These are phyloP conservation scores for Panicum hallii DNA, from an alignment of 202 grass and related monocot species.

Conservation along the genomic window DNA sequence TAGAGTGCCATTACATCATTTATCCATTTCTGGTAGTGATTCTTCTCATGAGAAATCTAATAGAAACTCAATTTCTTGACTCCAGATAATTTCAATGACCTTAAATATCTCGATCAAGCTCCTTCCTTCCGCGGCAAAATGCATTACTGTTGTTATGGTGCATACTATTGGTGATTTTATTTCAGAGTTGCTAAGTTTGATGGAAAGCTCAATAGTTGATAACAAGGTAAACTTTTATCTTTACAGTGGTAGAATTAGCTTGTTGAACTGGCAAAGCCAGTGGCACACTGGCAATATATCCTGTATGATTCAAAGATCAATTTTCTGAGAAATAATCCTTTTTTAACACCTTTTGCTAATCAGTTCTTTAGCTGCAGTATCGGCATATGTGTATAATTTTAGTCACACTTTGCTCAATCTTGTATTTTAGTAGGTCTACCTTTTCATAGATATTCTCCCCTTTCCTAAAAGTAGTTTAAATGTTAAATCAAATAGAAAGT, in stretches of 20 bases:
- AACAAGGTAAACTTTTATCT: conserved; percentile 67
- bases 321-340: not conserved
- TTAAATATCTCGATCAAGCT: conserved; percentile 68
- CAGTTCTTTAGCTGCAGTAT: conserved; percentile 1
- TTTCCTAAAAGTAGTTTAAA: conserved; percentile 10
- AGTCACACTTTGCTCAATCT: not conserved
- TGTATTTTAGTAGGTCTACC: conserved; percentile 20
- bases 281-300: conserved; percentile 6
- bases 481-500: not conserved
- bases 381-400: not conserved
- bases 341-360: not conserved
- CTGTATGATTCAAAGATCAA: not conserved
- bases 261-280: conserved; percentile 30
- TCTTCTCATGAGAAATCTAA: conserved; percentile 38
- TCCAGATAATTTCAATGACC: conserved; percentile 76
- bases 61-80: conserved; percentile 44
- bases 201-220: conserved; percentile 63
- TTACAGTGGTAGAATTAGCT: conserved; percentile 26
- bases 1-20: conserved; percentile 7
- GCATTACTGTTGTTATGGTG: conserved; percentile 45
- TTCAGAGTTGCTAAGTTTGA: conserved; percentile 58
- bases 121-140: conserved; percentile 57
- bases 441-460: not conserved
- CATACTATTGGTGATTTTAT: conserved; percentile 56
- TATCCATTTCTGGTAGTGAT: conserved; percentile 23